A percentile compares a stretch with the other conserved stretches of the same genome.
Conservation (phyloP, 805 yeast species). For the Nakazawaea siamensis region DNA sequence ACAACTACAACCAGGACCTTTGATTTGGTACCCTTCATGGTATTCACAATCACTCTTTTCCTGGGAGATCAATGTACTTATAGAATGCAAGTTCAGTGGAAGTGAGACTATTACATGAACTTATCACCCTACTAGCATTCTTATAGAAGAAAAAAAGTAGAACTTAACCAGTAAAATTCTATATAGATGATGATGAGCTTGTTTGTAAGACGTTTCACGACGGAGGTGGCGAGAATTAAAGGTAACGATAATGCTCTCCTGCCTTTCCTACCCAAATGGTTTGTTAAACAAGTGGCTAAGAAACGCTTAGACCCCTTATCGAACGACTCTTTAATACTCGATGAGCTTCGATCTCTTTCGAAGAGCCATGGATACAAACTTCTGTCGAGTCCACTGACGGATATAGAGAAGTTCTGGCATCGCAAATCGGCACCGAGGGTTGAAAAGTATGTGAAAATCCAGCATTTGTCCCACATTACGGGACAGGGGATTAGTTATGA, state of each 20-base stretch:
- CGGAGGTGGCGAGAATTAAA: no score
- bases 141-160: no score
- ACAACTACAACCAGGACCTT: conserved; percentile 9
- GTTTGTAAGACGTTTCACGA: no score
- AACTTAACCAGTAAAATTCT: no score
- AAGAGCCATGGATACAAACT: neutral
- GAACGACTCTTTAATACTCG: no score
- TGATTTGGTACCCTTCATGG: conserved; percentile 2
- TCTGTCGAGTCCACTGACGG: neutral
- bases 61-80: conserved; percentile 2
- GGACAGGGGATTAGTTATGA: conserved; percentile 9
- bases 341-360: conserved; percentile 2
- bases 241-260: no score
- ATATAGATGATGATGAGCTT: no score
- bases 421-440: conserved; percentile 1
- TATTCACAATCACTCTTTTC: conserved; percentile 10
- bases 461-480: conserved; percentile 2
- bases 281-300: no score
- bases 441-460: conserved; percentile 1
- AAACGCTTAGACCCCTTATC: no score
- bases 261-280: no score
- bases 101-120: neutral
- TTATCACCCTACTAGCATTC: conserved; percentile 8
- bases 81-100: conserved; percentile 1
- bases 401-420: conserved; percentile 1